Base-by-base conservation (phyloP, 495 filamentous ascomycete genomes). In the Barbatosphaeria neglecta region DNA sequence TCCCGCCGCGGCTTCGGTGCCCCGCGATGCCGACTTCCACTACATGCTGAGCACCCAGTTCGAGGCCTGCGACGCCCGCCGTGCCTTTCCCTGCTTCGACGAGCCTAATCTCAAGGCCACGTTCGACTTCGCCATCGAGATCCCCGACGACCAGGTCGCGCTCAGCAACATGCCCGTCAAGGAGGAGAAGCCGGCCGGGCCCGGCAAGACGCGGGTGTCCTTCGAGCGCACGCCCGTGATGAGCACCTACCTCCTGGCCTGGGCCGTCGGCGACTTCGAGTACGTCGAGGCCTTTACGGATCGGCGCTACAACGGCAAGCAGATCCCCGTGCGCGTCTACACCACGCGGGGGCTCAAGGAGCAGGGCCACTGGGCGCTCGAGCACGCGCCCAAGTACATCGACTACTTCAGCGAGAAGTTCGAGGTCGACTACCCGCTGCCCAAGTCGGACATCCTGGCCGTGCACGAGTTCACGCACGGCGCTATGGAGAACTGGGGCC, bases 41-140 rank as follows among this genome's bases (percentile, higher is more conserved):
- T 87, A 88, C 66, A 95, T 95, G 90, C 78, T 93, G 61, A 88
- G 82, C 66, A 98, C 92, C 35, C 92, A 98, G 65, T 97, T 98
- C 56, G 92, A 98, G 68, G 82, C 88, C 37, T 95, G 88, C 59
- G 92, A 96, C 72, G 92, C 92, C 37, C 80, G 92, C 44, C 73
- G 89, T 53, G 90, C 90, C 18, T 93, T 98, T 63, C 92, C 92
- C 38, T 97, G 92, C 70, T 97, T 97, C 55, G 92, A 98, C 60
- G 92, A 98, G 69, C 92, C 92, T 17, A 96, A 93, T 56, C 73
- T 96, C 43, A 98, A 98, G 66, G 87, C 92, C 20, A 86, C 87
- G 7, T 97, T 94, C 57, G 90, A 95, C 62, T 84, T 98, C 47
- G 73, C 83, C 54, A 84, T 98, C 42, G 89, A 95, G 67, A 75